Evolutionary conservation across 257 asterid genomes (phyloP).

Genomic region (Salvia miltiorrhiza): DNA sequence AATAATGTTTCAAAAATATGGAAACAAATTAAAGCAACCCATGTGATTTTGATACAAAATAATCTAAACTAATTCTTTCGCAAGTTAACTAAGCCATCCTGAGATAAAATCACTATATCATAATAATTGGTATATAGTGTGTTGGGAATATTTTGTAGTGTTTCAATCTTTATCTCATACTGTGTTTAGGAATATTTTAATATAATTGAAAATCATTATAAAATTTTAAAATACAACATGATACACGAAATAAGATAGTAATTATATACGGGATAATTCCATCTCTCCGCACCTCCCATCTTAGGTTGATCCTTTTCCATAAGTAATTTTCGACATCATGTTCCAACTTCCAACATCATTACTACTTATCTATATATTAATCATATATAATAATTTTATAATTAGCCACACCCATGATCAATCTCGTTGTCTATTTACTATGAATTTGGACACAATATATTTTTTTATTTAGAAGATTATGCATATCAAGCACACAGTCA

Average conservation of each 20-base stretch:
- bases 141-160: too few species aligned
- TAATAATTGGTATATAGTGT: too few species aligned
- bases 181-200: neutral
- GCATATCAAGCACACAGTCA: too few species aligned
- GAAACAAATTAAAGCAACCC: constrained; percentile 19
- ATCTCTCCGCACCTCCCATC: neutral
- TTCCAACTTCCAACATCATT: neutral
- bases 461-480: neutral
- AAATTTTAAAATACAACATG: neutral
- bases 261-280: neutral
- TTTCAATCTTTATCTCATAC: neutral
- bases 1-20: neutral
- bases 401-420: neutral
- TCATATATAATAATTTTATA: neutral
- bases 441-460: neutral
- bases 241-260: neutral
- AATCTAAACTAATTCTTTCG: neutral
- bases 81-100: neutral
- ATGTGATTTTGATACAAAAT: constrained; percentile 13
- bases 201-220: too few species aligned
- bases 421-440: neutral
- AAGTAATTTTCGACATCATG: neutral
- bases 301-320: neutral
- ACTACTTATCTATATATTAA: neutral
- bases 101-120: neutral